These are phyloP conservation scores for Eucalyptus microcorys DNA, from an alignment of 345 rosid genomes.

Conservation along the genomic window DNA sequence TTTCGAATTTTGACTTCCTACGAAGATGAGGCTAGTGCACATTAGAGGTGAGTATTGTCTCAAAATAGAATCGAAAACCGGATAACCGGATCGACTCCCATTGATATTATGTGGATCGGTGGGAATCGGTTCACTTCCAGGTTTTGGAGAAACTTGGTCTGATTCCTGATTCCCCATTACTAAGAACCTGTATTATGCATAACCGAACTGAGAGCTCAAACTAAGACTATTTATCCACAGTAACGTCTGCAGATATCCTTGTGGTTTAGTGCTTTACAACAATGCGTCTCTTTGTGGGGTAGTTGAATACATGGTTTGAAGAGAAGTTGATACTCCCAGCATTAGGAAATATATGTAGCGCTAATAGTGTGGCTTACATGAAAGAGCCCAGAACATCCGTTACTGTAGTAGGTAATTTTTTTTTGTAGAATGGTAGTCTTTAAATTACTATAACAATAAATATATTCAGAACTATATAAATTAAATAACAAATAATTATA, in stretches of 20 bases:
- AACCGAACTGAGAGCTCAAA: not conserved
- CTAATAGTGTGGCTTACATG: not conserved
- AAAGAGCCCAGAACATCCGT: not conserved
- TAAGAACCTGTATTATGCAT: too few relatives aligned
- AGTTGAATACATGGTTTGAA: not conserved
- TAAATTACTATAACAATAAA: too few relatives aligned
- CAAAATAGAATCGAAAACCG: rapidly evolving
- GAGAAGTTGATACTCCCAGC: not conserved
- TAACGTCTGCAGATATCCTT: conserved; percentile 87
- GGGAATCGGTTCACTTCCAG: rapidly evolving
- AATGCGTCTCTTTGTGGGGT: not conserved
- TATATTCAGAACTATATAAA: too few relatives aligned
- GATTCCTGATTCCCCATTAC: too few relatives aligned
- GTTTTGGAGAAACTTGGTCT: too few relatives aligned
- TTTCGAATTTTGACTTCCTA: too few relatives aligned
- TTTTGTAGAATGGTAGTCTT: not conserved
- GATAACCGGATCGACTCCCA: too few relatives aligned
- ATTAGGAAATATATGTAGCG: not conserved
- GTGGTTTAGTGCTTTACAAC: not conserved
- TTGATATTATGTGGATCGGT: rapidly evolving
- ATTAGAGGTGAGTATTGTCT: too few relatives aligned
- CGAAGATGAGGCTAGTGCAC: too few relatives aligned
- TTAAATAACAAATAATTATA: too few relatives aligned
- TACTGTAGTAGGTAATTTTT: not conserved
- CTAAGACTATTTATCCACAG: conserved; percentile 51